Evolutionary conservation across 345 rosid species (phyloP), one percentile per base, ranked within the genome.

Genomic region (Populus davidiana): DNA sequence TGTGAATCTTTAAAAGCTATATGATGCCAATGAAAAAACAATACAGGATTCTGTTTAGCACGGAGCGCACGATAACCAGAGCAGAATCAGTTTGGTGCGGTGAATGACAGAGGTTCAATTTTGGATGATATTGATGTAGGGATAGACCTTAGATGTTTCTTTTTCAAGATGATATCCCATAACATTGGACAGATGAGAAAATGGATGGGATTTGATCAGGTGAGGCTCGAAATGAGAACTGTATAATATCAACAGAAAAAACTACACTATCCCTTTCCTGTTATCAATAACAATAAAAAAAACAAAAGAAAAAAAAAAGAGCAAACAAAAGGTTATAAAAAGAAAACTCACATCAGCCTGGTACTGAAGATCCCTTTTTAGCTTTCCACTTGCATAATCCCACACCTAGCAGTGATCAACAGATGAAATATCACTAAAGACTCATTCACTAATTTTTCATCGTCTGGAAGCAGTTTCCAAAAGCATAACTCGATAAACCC

Each of bases 301-400:
- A 72, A 65, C 64, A 74, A 71, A 27, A 25, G 25, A 52, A 47
- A 49, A 36, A 67, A 81, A n/a, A n/a, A n/a, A n/a, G 35, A 33
- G 35, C 5, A 69, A 13, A 36, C 43, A 72, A 41, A 16, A 23
- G 50, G 29, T 77, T 44, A 75, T 31, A 13, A 59, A 23, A 43
- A 54, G 49, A 64, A 23, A 13, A 83, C 5, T 33, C 36, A 33
- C 99, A 72, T 89, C 99, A 80, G 98, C 98, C 85, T 96, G 99
- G 83, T 96, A 96, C 61, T 91, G 98, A 76, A 96, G 92, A 86
- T 96, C 99, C 84, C 94, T 94, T 90, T 96, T 92, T 83, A 96
- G 92, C 88, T 96, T 96, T 75, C 99, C 99, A 75, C 93, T 96
- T 65, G 94, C 77, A 79, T 96, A 91, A 87, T 96, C 99, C 99